A percentile compares a stretch with the other conserved stretches of the same genome.
Conservation (phyloP, 257 asterid species). For the Gardenia jasminoides region DNA sequence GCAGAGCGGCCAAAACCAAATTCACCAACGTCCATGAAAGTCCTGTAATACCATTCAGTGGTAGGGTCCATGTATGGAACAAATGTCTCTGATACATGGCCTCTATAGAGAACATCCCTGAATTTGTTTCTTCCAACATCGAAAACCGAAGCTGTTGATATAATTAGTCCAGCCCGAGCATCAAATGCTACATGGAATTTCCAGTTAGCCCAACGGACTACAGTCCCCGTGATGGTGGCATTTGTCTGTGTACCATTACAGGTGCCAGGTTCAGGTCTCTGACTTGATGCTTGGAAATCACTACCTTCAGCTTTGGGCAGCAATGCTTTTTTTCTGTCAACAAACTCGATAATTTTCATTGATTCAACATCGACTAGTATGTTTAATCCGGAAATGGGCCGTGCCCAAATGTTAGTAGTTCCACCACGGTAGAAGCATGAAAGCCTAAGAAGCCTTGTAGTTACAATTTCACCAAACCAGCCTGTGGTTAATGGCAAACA, state of each 20-base stretch:
- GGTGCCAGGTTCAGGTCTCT: constrained; percentile 21
- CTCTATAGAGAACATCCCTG: constrained; percentile 61
- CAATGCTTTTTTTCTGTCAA: constrained; percentile 35
- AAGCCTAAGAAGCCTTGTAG: constrained; percentile 39
- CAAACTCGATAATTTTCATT: constrained; percentile 35
- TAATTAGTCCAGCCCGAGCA: constrained; percentile 57
- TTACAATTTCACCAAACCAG: constrained; percentile 64
- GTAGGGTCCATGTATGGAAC: constrained; percentile 83
- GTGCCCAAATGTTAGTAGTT: constrained; percentile 64
- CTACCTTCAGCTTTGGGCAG: constrained; percentile 50
- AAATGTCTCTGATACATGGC: constrained; percentile 72
- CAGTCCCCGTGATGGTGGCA: constrained; percentile 35
- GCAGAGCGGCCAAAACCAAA: constrained; percentile 77
- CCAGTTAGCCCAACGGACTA: constrained; percentile 68
- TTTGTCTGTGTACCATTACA: constrained; percentile 30
- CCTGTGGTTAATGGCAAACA: constrained; percentile 63
- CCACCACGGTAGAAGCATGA: constrained; percentile 63
- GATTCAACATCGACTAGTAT: constrained; percentile 50
- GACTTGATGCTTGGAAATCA: constrained; percentile 44
- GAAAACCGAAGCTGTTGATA: constrained; percentile 55
- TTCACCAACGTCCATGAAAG: constrained; percentile 79
- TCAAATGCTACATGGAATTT: constrained; percentile 55
- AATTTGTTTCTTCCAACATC: constrained; percentile 28
- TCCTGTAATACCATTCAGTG: constrained; percentile 59
- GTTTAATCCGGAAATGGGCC: constrained; percentile 60